These are phyloP conservation scores for Neospermospora avenae DNA, from an alignment of 2,329 filamentous ascomycete genomes.

Conservation along the genomic window DNA sequence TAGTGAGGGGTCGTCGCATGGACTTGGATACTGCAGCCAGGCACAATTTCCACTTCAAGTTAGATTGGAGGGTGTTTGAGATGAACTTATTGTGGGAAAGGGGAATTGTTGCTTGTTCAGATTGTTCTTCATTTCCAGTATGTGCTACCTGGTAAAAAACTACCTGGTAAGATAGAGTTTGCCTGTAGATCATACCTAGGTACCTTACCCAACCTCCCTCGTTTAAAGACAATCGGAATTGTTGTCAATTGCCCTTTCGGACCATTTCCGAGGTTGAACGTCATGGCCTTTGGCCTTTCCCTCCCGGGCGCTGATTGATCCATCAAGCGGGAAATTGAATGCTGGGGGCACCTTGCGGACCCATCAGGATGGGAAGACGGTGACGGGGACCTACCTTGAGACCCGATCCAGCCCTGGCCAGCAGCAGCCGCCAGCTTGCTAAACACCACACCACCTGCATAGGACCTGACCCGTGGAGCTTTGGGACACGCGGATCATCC, in stretches of 20 bases:
- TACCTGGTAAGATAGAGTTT: no score
- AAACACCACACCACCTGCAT: neutral
- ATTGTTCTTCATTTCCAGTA: no score
- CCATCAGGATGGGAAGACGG: constrained; percentile 6
- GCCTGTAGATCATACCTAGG: no score
- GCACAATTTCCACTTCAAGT: no score
- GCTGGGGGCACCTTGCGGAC: neutral
- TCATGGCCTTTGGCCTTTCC: neutral
- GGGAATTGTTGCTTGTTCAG: no score
- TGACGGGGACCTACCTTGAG: neutral
- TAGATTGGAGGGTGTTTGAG: no score
- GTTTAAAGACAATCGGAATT: neutral
- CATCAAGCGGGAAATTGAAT: constrained; percentile 10
- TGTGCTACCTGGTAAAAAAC: no score
- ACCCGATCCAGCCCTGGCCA: neutral
- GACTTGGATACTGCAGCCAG: no score
- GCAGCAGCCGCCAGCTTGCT: no score
- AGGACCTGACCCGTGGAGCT: neutral
- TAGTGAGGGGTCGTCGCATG: neutral
- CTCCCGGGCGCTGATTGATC: neutral
- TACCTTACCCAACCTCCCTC: neutral
- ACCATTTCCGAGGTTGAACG: constrained; percentile 2
- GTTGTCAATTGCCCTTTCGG: neutral
- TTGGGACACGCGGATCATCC: neutral
- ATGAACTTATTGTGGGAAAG: neutral